A percentile compares a stretch with the other conserved stretches of the same genome.
Conservation (phyloP, 2,329 filamentous ascomycete species). For the Colletotrichum eremochloae region DNA sequence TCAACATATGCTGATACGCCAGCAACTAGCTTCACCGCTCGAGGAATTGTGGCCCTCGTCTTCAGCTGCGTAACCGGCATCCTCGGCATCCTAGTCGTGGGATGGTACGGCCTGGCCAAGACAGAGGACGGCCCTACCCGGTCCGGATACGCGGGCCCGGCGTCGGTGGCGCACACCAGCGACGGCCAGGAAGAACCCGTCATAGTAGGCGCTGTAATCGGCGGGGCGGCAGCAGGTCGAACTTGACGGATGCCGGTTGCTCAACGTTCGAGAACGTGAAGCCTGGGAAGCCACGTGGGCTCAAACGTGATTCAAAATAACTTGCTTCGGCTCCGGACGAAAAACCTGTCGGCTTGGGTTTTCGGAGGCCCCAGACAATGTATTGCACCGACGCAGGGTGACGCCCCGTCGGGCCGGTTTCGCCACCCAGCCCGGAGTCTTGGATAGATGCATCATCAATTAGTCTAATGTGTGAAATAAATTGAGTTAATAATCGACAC, state of each 20-base stretch:
- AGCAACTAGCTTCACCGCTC: slow-evolving; percentile 70
- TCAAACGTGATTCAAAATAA: background rate
- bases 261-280: too few relatives aligned
- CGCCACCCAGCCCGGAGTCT: background rate
- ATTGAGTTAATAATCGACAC: slow-evolving; percentile 1
- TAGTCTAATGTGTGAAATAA: slow-evolving; percentile 30
- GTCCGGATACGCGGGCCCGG: slow-evolving; percentile 1
- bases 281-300: too few relatives aligned
- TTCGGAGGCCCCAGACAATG: background rate
- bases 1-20: background rate
- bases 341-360: background rate
- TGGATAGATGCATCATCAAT: slow-evolving; percentile 18
- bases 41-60: slow-evolving; percentile 80
- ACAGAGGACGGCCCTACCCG: slow-evolving; percentile 8
- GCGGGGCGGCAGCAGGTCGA: background rate
- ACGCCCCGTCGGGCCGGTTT: too few relatives aligned
- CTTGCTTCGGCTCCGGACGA: background rate
- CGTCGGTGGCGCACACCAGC: background rate
- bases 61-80: slow-evolving; percentile 79
- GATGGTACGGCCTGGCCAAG: slow-evolving; percentile 71
- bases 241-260: slow-evolving; percentile 5
- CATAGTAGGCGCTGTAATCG: slow-evolving; percentile 17
- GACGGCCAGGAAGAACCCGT: slow-evolving; percentile 15
- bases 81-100: slow-evolving; percentile 75
- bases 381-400: background rate